Evolutionary conservation across 495 filamentous ascomycete genomes (phyloP).

Genomic region (Jackrogersella multiformis): DNA sequence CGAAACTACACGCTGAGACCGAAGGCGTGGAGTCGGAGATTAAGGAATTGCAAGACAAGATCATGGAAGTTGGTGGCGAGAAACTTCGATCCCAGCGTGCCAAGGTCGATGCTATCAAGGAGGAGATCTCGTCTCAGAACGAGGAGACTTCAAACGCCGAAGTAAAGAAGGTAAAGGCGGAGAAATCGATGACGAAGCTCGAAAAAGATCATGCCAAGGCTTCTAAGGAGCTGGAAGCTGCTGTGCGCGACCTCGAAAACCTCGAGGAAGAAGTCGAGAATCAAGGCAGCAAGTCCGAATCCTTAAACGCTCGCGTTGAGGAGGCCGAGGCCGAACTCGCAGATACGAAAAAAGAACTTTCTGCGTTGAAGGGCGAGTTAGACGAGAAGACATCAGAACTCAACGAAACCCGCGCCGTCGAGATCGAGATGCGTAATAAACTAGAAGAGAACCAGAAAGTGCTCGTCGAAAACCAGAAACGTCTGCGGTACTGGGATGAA

Average conservation of each 20-base stretch:
- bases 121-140: slow-evolving; percentile 80
- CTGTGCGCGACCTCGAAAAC: slow-evolving; percentile 74
- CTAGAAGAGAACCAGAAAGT: slow-evolving; percentile 95
- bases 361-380: slow-evolving; percentile 80
- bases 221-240: slow-evolving; percentile 76
- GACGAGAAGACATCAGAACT: slow-evolving; percentile 87
- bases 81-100: slow-evolving; percentile 88
- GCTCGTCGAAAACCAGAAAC: slow-evolving; percentile 85
- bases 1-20: slow-evolving; percentile 81
- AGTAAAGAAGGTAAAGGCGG: slow-evolving; percentile 84
- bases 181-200: slow-evolving; percentile 89
- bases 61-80: slow-evolving; percentile 97
- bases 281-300: slow-evolving; percentile 78
- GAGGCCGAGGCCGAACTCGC: slow-evolving; percentile 85
- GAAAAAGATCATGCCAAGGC: slow-evolving; percentile 80
- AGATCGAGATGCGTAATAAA: slow-evolving; percentile 99
- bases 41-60: slow-evolving; percentile 88
- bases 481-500: slow-evolving; percentile 83
- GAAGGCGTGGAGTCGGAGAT: slow-evolving; percentile 90
- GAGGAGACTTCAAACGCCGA: slow-evolving; percentile 87
- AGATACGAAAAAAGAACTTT: slow-evolving; percentile 81
- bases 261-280: slow-evolving; percentile 78
- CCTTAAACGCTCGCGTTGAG: slow-evolving; percentile 76
- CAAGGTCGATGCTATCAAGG: slow-evolving; percentile 91
- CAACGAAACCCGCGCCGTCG: slow-evolving; percentile 86